Percentiles rank a stretch among this genome's conserved stretches.
Evolutionary conservation across 768 basidiomycete genomes (phyloP).

Genomic region (Russula brevipes): DNA sequence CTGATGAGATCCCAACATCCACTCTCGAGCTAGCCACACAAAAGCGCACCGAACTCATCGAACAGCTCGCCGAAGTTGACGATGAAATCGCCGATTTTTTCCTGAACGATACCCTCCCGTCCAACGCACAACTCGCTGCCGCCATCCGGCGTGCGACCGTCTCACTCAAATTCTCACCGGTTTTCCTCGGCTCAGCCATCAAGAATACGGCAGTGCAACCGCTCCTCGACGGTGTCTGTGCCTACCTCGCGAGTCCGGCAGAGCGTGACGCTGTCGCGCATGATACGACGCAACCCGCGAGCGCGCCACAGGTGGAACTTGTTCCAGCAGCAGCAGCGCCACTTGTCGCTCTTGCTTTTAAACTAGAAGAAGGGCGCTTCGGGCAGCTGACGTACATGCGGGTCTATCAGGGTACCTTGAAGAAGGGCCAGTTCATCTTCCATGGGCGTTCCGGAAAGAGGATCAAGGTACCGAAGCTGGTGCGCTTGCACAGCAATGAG

Average conservation of each 20-base stretch:
- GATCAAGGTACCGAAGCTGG: slow-evolving; percentile 92
- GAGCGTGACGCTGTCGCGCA: slow-evolving; percentile 61
- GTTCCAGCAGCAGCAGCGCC: slow-evolving; percentile 81
- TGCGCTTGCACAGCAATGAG: slow-evolving; percentile 97
- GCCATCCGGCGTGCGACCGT: slow-evolving; percentile 90
- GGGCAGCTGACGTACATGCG: slow-evolving; percentile 98
- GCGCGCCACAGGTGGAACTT: slow-evolving; percentile 67
- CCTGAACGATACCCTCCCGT: slow-evolving; percentile 76
- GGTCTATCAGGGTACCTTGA: slow-evolving; percentile 92
- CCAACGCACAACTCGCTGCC: slow-evolving; percentile 62
- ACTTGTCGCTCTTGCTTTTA: slow-evolving; percentile 93
- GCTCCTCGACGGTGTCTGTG: slow-evolving; percentile 88
- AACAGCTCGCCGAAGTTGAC: slow-evolving; percentile 94
- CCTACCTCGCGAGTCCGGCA: slow-evolving; percentile 88
- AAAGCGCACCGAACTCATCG: slow-evolving; percentile 89
- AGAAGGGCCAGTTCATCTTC: slow-evolving; percentile 77
- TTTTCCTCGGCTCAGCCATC: slow-evolving; percentile 94
- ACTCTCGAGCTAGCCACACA: slow-evolving; percentile 68
- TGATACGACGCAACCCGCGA: slow-evolving; percentile 64
- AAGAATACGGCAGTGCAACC: slow-evolving; percentile 97
- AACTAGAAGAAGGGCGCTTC: slow-evolving; percentile 94
- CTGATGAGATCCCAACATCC: slow-evolving; percentile 80
- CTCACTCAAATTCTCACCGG: slow-evolving; percentile 86
- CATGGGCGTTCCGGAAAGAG: slow-evolving; percentile 95
- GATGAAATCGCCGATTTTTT: slow-evolving; percentile 91